Evolutionary conservation across 2,329 filamentous ascomycete species (phyloP).

Genomic region (Bipolaris zeicola): DNA sequence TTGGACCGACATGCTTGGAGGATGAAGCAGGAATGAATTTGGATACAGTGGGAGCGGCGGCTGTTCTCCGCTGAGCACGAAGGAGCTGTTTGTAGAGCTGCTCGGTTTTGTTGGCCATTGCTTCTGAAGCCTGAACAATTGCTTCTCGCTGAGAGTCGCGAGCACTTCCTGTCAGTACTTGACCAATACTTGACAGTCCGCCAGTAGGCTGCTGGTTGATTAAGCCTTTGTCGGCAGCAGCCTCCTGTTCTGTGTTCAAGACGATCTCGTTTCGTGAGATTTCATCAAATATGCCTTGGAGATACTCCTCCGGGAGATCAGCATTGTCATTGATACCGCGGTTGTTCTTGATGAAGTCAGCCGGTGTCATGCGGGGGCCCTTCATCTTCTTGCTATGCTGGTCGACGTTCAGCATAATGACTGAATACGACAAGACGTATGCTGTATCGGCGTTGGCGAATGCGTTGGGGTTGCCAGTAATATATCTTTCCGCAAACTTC

Average conservation of each 20-base stretch:
- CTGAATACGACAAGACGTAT: conserved; percentile 93
- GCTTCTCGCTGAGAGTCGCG: conserved; percentile 91
- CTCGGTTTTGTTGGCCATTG: conserved; percentile 80
- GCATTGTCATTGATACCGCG: conserved; percentile 96
- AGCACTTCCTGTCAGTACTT: conserved; percentile 89
- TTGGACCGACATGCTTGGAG: conserved; percentile 91
- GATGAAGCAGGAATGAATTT: conserved; percentile 91
- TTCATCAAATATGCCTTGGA: conserved; percentile 87
- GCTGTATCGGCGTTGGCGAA: conserved; percentile 98
- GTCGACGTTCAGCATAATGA: conserved; percentile 96
- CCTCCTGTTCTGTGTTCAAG: conserved; percentile 86
- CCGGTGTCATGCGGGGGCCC: conserved; percentile 83
- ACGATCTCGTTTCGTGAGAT: conserved; percentile 93
- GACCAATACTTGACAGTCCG: conserved; percentile 81
- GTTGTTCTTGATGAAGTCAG: conserved; percentile 99
- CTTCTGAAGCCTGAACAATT: conserved; percentile 92
- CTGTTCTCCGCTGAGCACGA: conserved; percentile 82
- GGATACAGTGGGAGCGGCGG: conserved; percentile 68
- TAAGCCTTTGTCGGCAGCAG: conserved; percentile 78
- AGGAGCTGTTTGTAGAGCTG: conserved; percentile 94
- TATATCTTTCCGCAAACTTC: conserved; percentile 96
- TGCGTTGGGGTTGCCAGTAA: conserved; percentile 91
- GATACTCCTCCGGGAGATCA: conserved; percentile 90
- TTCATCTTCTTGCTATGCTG: conserved; percentile 88
- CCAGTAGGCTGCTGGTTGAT: conserved; percentile 60